These are phyloP conservation scores for Calonectria montana DNA, from an alignment of 2,329 filamentous ascomycete genomes.

Conservation along the genomic window DNA sequence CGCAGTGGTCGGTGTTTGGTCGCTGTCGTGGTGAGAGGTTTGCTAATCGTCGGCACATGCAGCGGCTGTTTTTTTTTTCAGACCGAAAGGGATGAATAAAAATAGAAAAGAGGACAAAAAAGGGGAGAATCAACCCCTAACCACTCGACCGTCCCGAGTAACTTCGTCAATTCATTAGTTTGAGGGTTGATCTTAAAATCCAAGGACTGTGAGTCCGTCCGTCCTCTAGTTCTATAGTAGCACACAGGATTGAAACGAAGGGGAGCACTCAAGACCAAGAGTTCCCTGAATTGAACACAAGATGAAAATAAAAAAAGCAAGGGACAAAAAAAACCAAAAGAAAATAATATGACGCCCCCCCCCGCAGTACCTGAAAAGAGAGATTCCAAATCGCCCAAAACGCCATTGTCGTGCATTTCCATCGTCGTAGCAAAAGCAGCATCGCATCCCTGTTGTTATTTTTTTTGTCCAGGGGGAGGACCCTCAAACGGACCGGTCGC, in stretches of 20 bases:
- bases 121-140: not conserved
- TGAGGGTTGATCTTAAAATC: not conserved
- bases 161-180: constrained; percentile 2
- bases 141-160: not conserved
- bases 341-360: not conserved
- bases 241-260: not conserved
- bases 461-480: not conserved
- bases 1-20: not conserved
- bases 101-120: not conserved
- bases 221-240: constrained; percentile 9
- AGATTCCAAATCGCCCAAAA: constrained; percentile 1
- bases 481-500: constrained; percentile 18
- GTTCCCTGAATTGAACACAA: not conserved
- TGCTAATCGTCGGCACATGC: not conserved
- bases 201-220: constrained; percentile 2
- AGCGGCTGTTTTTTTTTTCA: not conserved
- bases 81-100: not conserved
- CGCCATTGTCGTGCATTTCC: constrained; percentile 13
- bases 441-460: not conserved
- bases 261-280: not conserved
- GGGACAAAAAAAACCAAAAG: not conserved
- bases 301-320: not conserved
- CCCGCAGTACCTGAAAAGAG: no score
- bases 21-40: not conserved
- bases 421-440: not conserved